Evolutionary conservation across 2,329 filamentous ascomycete genomes (phyloP), one percentile per base, ranked within the genome.

Genomic region (Penicillium sp.): DNA sequence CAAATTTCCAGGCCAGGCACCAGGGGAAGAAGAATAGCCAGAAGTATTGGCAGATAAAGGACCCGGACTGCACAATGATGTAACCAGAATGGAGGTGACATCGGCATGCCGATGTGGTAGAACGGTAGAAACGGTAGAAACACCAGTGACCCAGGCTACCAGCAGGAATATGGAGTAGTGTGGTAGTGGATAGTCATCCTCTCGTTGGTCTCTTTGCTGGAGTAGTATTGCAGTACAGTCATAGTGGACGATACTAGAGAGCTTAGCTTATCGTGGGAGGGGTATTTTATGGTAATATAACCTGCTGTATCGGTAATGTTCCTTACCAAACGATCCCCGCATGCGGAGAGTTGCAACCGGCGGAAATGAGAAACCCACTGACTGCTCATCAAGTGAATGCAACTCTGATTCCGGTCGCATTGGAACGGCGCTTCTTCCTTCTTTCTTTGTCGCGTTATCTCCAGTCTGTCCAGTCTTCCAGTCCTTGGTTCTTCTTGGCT

Each of bases 21-120:
- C 33, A 40, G 51, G 37, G 49, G 51, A n/a, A 42, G 52, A 22
- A 45, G 56, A 30, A n/a, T 30, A 33, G 37, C 25, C 43, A 40
- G 51, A 62, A 53, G 62, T 51, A 65, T 56, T 35, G 56, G 42
- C 58, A 46, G 57, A 52, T 25, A 52, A 37, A 30, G 40, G 40
- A 11, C 40, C 16, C 3, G 30, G 16, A 16, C 56, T 52, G 61
- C 6, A 54, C 38, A 38, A 65, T 65, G 65, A 68, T 68, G 65
- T 68, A 67, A 68, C 65, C 30, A 33, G 30, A 33, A 33, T 11
- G 56, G 49, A 61, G 33, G 65, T 68, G 60, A 66, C 65, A 68
- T 68, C 65, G 66, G 63, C 62, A 68, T 67, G 62, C 65, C 64
- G 65, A 67, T 61, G 64, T 67, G 49, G 65, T 67, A 68, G 28